These are phyloP conservation scores for Ophiocordyceps unilateralis DNA, from an alignment of 2,329 filamentous ascomycete species.

Conservation along the genomic window DNA sequence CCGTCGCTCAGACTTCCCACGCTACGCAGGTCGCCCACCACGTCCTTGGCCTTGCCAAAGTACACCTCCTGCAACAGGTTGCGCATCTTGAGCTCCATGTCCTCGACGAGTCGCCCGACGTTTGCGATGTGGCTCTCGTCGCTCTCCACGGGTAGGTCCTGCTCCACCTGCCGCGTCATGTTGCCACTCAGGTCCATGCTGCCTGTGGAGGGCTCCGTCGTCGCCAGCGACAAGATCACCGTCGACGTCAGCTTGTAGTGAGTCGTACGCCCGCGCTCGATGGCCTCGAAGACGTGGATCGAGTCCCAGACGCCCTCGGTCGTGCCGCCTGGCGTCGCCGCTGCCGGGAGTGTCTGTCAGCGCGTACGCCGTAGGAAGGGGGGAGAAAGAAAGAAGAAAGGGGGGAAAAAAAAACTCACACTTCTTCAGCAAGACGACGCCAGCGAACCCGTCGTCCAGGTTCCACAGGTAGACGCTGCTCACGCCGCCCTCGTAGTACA, in stretches of 20 bases:
- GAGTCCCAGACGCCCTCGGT: conserved; percentile 86
- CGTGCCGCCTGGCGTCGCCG: conserved; percentile 45
- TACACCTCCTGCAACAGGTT: conserved; percentile 97
- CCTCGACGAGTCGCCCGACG: conserved; percentile 84
- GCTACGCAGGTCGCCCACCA: conserved; percentile 87
- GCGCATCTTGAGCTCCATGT: conserved; percentile 99
- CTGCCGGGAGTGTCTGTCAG: too few species aligned
- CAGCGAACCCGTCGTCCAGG: conserved; percentile 91
- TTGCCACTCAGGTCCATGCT: conserved; percentile 89
- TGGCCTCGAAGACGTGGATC: conserved; percentile 96
- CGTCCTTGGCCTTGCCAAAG: conserved; percentile 98
- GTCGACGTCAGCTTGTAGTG: conserved; percentile 98
- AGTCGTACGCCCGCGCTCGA: conserved; percentile 75
- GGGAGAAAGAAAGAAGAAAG: too few species aligned
- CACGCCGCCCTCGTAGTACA: conserved; percentile 94
- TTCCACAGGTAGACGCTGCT: conserved; percentile 98
- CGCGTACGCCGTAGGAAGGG: too few species aligned
- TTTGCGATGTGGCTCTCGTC: conserved; percentile 93
- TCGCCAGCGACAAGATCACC: conserved; percentile 78
- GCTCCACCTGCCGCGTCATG: conserved; percentile 93
- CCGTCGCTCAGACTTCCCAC: conserved; percentile 70
- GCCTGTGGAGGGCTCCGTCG: conserved; percentile 42
- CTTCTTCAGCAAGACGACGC: conserved; percentile 92
- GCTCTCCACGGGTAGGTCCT: conserved; percentile 74
- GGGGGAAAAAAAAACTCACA: conserved; percentile 28